Conservation (phyloP, 1,139 yeast species). For the Pichia sp. region DNA sequence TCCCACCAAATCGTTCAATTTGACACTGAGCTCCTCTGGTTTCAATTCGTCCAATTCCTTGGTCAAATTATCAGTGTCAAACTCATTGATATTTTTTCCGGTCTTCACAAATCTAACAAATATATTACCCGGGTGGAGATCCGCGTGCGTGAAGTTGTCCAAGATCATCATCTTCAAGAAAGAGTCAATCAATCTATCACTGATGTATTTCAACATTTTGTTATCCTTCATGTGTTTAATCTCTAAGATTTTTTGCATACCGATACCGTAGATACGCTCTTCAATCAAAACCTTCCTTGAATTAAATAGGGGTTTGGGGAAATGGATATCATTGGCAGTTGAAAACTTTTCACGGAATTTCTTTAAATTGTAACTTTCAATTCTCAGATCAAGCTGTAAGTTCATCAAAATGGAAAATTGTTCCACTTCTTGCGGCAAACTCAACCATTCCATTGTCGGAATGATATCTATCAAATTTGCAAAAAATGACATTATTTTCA, state of each 20-base stretch:
- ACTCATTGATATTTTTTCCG: slow-evolving; percentile 12
- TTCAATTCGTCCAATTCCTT: slow-evolving; percentile 36
- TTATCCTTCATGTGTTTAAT: slow-evolving; percentile 38
- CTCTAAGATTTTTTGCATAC: slow-evolving; percentile 61
- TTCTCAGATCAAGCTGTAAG: slow-evolving; percentile 79
- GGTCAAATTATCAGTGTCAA: slow-evolving; percentile 38
- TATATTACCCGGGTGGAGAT: slow-evolving; percentile 94
- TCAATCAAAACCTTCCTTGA: slow-evolving; percentile 77
- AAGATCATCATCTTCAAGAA: slow-evolving; percentile 86
- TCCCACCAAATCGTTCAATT: slow-evolving; percentile 42
- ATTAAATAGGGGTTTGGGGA: slow-evolving; percentile 74
- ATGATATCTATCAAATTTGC: slow-evolving; percentile 61
- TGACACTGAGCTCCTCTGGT: slow-evolving; percentile 40
- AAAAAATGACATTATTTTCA: slow-evolving; percentile 74
- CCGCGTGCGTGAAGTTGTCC: slow-evolving; percentile 94
- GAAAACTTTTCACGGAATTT: slow-evolving; percentile 61
- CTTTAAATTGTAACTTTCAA: slow-evolving; percentile 76
- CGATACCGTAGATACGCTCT: slow-evolving; percentile 75
- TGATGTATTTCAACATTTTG: slow-evolving; percentile 63
- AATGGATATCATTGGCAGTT: slow-evolving; percentile 56
- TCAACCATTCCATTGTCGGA: slow-evolving; percentile 98
- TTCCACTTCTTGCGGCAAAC: slow-evolving; percentile 89
- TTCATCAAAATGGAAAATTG: slow-evolving; percentile 84
- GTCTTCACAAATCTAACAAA: slow-evolving; percentile 52
- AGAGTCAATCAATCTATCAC: slow-evolving; percentile 85